Evolutionary conservation across 139 green algal genomes (phyloP).

Genomic region (Chlamydomonas sp.): DNA sequence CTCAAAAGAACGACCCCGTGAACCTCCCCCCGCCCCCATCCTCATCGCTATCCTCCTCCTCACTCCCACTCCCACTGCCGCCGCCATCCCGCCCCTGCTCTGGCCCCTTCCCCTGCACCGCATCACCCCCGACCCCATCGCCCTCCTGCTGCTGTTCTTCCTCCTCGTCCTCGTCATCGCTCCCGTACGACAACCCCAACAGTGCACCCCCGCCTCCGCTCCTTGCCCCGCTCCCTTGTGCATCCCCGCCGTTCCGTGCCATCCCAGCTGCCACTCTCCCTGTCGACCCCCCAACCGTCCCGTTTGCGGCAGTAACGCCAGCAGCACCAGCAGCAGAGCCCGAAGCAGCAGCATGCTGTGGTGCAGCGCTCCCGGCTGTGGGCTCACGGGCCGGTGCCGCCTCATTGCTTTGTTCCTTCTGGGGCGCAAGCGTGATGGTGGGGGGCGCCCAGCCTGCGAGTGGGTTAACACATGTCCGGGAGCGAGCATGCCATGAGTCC

Average conservation of each 20-base stretch:
- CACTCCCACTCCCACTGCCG: neutral
- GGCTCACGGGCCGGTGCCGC: neutral
- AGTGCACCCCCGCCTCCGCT: neutral
- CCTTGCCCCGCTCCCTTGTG: neutral
- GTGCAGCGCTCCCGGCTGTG: neutral
- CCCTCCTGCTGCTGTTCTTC: neutral
- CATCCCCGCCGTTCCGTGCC: neutral
- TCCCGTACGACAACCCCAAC: slow-evolving; percentile 20
- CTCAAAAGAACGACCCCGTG: slow-evolving; percentile 28
- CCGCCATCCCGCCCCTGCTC: neutral
- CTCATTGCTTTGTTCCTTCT: no score
- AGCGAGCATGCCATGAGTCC: no score
- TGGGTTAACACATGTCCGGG: no score
- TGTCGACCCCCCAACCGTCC: no score
- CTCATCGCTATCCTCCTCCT: neutral
- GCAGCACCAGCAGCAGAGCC: no score
- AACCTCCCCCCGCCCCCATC: neutral
- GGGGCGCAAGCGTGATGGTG: neutral
- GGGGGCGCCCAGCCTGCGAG: slow-evolving; percentile 20
- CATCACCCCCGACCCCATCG: neutral
- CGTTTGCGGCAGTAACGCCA: no score
- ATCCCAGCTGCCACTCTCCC: neutral
- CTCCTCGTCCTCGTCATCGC: slow-evolving; percentile 13
- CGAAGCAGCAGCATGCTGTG: no score
- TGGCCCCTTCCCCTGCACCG: neutral